These are phyloP conservation scores for Ophiocordyceps australis DNA, from an alignment of 2,329 filamentous ascomycete genomes.

Conservation along the genomic window DNA sequence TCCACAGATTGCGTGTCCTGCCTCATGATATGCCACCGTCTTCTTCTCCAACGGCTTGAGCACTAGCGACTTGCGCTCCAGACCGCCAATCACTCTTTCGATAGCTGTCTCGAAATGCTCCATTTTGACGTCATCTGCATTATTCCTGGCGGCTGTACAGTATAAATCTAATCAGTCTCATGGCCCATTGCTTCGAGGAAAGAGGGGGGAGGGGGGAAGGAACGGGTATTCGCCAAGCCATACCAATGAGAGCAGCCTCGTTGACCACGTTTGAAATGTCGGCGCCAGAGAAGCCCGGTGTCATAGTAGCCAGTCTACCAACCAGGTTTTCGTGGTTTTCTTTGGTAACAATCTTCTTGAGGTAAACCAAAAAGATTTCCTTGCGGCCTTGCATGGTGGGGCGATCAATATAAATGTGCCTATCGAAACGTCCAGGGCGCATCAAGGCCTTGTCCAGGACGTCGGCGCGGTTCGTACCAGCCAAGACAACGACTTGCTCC, in stretches of 20 bases:
- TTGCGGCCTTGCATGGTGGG: slow-evolving; percentile 94
- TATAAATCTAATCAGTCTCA: too few relatives aligned
- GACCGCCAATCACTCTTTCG: slow-evolving; percentile 86
- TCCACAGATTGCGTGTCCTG: slow-evolving; percentile 92
- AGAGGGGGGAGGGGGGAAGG: too few relatives aligned
- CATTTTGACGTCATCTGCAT: slow-evolving; percentile 69
- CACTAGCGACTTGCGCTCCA: slow-evolving; percentile 94
- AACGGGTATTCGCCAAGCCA: too few relatives aligned
- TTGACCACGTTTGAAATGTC: slow-evolving; percentile 98
- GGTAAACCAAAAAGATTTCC: slow-evolving; percentile 89
- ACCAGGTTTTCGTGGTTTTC: slow-evolving; percentile 79
- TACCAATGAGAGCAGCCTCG: slow-evolving; percentile 90
- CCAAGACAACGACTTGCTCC: slow-evolving; percentile 90
- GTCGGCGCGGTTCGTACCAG: slow-evolving; percentile 90
- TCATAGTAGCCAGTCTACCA: slow-evolving; percentile 78
- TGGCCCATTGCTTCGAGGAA: too few relatives aligned
- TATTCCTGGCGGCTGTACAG: slow-evolving; percentile 67
- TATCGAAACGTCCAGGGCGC: slow-evolving; percentile 90
- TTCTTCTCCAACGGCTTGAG: slow-evolving; percentile 87
- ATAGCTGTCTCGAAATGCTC: slow-evolving; percentile 93
- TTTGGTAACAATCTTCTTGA: slow-evolving; percentile 84
- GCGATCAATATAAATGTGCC: slow-evolving; percentile 86
- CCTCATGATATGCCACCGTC: slow-evolving; percentile 95
- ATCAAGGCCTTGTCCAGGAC: slow-evolving; percentile 90
- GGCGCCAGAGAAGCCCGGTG: slow-evolving; percentile 89